A percentile compares a stretch with the other conserved stretches of the same genome.
phyloP scores from a whole-genome alignment of 345 rosid species.

The Balakata baccata region DNA sequence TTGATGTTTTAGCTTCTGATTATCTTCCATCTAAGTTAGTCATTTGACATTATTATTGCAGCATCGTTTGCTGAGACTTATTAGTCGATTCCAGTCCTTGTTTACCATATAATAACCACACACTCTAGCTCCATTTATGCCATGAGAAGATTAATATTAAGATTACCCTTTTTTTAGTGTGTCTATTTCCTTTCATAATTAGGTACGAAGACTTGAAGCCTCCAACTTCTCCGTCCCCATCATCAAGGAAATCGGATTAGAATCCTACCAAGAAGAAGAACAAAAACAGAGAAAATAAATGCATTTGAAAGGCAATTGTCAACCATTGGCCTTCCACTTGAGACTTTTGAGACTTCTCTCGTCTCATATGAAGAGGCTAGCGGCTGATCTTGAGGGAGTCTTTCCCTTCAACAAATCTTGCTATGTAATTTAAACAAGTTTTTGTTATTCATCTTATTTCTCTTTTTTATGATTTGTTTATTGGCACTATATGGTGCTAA shows the following conservation, averaged over 20 bases:
- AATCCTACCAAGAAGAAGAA: neutral
- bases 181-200: neutral
- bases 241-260: neutral
- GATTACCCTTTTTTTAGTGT: neutral
- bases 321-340: neutral
- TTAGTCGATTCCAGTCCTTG: no score
- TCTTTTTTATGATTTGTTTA: neutral
- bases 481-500: slow-evolving; percentile 1
- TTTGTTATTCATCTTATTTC: neutral
- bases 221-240: slow-evolving; percentile 25
- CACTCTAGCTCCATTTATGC: neutral
- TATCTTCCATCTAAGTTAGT: neutral
- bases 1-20: slow-evolving; percentile 2
- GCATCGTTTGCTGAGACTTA: no score
- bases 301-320: neutral
- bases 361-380: slow-evolving; percentile 15
- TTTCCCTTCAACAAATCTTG: neutral
- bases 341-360: neutral
- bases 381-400: slow-evolving; percentile 9
- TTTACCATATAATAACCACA: neutral
- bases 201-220: slow-evolving; percentile 37
- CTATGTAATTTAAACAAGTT: slow-evolving; percentile 1
- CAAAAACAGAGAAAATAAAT: neutral
- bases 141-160: neutral
- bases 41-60: neutral